phyloP scores from a whole-genome alignment of 2,329 filamentous ascomycete genomes.

The Drechslerella coelobrocha region DNA sequence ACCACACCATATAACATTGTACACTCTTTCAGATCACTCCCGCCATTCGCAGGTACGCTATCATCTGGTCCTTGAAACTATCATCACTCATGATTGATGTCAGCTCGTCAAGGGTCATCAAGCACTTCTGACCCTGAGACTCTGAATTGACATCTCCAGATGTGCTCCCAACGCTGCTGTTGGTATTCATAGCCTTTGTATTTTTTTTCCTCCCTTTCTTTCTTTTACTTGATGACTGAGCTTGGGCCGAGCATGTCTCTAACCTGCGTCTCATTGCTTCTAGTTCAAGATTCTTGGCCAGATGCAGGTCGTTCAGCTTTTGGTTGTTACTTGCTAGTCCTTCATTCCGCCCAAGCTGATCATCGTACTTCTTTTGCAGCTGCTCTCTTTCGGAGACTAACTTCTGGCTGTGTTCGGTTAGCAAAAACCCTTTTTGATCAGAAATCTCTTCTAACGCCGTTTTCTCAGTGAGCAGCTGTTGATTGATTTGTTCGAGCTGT shows the following conservation, averaged over 20 bases:
- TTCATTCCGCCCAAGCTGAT: slow-evolving; percentile 6
- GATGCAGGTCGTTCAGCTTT: slow-evolving; percentile 19
- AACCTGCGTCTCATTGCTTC: slow-evolving; percentile 21
- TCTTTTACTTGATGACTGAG: slow-evolving; percentile 5
- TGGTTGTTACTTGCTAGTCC: neutral
- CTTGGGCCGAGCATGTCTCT: neutral
- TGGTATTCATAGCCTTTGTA: neutral
- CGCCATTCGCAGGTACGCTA: neutral
- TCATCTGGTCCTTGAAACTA: neutral
- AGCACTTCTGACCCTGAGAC: slow-evolving; percentile 6
- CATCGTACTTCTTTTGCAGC: slow-evolving; percentile 4
- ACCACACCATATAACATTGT: too few species aligned
- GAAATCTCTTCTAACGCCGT: neutral
- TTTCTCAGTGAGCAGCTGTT: neutral
- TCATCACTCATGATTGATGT: slow-evolving; percentile 7
- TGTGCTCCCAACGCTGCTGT: neutral
- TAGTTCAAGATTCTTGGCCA: slow-evolving; percentile 6
- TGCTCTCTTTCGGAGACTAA: slow-evolving; percentile 5
- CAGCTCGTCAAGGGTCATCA: slow-evolving; percentile 20
- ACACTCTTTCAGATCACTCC: too few species aligned
- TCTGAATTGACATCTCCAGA: neutral
- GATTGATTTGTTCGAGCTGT: neutral
- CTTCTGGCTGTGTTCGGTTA: neutral
- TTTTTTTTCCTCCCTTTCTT: neutral
- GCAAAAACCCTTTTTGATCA: neutral